Evolutionary conservation across 371 early-diverging fungal genomes (phyloP).

Genomic region (Batrachochytrium dendrobatidis): DNA sequence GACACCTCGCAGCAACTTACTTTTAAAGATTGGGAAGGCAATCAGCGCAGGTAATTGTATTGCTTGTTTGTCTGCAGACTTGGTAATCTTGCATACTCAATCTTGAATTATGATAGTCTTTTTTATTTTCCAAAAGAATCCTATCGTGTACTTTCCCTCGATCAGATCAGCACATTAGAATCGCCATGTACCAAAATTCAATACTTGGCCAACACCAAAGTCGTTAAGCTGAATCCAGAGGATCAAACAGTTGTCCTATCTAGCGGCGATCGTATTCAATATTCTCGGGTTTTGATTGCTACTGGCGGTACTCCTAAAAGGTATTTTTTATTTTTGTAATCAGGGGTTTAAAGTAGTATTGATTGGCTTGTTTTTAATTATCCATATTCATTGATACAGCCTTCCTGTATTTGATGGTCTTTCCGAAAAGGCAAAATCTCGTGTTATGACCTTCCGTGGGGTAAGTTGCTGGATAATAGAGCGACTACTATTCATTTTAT

Average conservation of each 20-base stretch:
- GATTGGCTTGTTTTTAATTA: too few relatives aligned
- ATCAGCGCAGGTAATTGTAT: slow-evolving; percentile 21
- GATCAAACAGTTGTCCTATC: slow-evolving; percentile 52
- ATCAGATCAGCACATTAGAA: background rate
- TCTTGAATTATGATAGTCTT: background rate
- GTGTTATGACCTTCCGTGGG: slow-evolving; percentile 59
- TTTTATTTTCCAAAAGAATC: background rate
- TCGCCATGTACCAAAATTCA: slow-evolving; percentile 23
- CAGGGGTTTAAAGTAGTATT: too few relatives aligned
- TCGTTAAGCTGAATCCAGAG: slow-evolving; percentile 53
- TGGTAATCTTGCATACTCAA: background rate
- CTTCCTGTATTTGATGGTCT: slow-evolving; percentile 33
- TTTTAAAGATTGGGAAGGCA: slow-evolving; percentile 70
- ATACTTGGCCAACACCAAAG: slow-evolving; percentile 37
- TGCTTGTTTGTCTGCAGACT: background rate
- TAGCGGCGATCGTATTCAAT: slow-evolving; percentile 53
- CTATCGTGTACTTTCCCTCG: background rate
- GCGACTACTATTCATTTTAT: too few relatives aligned
- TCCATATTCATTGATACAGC: slow-evolving; percentile 1
- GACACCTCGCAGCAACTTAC: slow-evolving; percentile 43
- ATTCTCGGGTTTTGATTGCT: slow-evolving; percentile 64
- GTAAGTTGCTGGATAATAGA: background rate
- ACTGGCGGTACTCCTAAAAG: slow-evolving; percentile 63
- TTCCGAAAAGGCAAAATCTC: slow-evolving; percentile 22
- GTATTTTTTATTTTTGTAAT: background rate